Evolutionary conservation across 169 alveolate genomes (phyloP), one percentile per base, ranked within the genome.

Genomic region (Plasmodium yoelii): DNA sequence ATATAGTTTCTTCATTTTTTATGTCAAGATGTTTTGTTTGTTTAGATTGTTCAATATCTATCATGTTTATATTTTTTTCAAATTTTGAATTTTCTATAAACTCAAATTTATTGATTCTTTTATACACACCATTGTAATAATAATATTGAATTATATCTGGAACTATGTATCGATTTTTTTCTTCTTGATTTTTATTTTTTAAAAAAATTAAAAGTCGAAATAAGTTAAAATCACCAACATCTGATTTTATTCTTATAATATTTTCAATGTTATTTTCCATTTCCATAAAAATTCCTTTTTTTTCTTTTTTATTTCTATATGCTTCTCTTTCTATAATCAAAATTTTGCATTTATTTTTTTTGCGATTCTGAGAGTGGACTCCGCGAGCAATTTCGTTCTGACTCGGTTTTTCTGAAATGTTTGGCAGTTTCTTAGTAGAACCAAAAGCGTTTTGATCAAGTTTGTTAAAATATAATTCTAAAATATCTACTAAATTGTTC

Each of bases 221-320:
- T 24, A 80, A 15, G 39, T 80, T 34, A 57, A 80, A 80, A 46
- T 80, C 74, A 12, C 64, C 39, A 44, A 80, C 56, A 69, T 80
- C 69, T 53, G 90, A 53, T 60, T 67, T 80, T 49, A 80, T 44
- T 22, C 90, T 64, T 1, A 64, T 5, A n/a, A 65, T 39, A 65
- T 80, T n/a, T 80, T 63, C n/a, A 19, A 34, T 65, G 15, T 49
- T 51, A n/a, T 64, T 49, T 18, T 55, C n/a, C 49, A 63, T 75
- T 63, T 80, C 71, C 90, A 80, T 80, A 53, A 65, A 59, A 18
- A 80, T 64, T 46, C 67, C 65, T 80, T 80, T 77, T 26, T 64
- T 63, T 65, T 80, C 90, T 69, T 65, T 80, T 64, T 80, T 80
- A 46, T 65, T 80, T 70, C 90, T 65, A 57, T 47, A 55, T 5